Evolutionary conservation across 768 basidiomycete species (phyloP), one percentile per base, ranked within the genome.

Genomic region (Mycena pura): DNA sequence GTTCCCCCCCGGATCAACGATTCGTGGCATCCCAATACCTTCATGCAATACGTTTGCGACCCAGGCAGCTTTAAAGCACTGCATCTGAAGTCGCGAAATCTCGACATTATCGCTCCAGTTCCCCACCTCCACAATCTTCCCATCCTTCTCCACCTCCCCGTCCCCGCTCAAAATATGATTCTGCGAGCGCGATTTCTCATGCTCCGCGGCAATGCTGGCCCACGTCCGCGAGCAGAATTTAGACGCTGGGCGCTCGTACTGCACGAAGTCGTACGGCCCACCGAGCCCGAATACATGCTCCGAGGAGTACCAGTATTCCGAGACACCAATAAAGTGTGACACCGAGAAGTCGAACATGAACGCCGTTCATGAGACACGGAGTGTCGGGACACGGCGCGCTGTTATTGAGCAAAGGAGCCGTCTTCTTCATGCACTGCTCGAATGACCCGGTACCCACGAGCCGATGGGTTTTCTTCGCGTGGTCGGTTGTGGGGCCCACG

Each of bases 31-130:
- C 9, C 95, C 95, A 48, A 99, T 89, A 28, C 97, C 97, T 72
- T 97, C 94, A 67, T 99, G 96, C 2, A 99, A 76, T 34, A 99
- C 91, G 74, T 99, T 98, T 50, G 91, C 89, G 54, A 99, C 85
- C 97, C 97, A 99, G 2, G 97, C 96, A 1, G 96, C 95, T 75
- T 99, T 99, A 88, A 99, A 99, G 73, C 97, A 99, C 72, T 99
- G 97, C 92, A 96, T 92, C 77, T 96, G 87, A 60, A 99, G 77
- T 44, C 96, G 85, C 22, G 92, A 85, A 32, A 92, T 75, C 72
- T 96, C 96, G 58, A 96, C 89, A 54, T 85, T 77, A 36, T 86
- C 79, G 22, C 84, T 85, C 92, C 91, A 93, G 64, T 83, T 81
- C 0, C 87, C 88, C 4, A 83, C 81, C 25, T 81, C 82, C n/a